These are phyloP conservation scores for Boletus pseudo-olivaceus DNA, from an alignment of 768 basidiomycete species.

Conservation along the genomic window DNA sequence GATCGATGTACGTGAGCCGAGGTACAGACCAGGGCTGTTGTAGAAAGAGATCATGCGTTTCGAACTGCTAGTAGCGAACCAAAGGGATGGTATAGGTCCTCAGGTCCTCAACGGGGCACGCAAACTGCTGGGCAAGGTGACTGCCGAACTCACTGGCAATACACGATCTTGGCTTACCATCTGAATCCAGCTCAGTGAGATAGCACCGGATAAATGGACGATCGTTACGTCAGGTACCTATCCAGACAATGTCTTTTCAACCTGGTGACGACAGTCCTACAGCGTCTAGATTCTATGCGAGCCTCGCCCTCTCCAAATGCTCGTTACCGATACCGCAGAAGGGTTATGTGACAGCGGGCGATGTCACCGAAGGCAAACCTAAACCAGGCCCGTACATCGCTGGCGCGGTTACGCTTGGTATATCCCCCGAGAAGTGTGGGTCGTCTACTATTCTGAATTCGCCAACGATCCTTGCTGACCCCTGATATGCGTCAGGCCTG, in stretches of 20 bases:
- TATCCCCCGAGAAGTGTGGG: conserved; percentile 57
- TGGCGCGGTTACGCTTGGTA: conserved; percentile 57
- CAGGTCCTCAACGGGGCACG: conserved; percentile 64
- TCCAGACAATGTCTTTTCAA: not conserved
- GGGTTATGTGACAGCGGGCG: conserved; percentile 69
- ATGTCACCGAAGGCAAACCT: conserved; percentile 73
- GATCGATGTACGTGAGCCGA: not conserved
- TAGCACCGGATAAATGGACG: conserved; percentile 54
- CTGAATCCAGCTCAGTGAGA: conserved; percentile 19
- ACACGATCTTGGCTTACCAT: not conserved
- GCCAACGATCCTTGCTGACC: not conserved
- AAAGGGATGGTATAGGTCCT: conserved; percentile 43
- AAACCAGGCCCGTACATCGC: conserved; percentile 83
- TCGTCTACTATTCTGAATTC: not conserved
- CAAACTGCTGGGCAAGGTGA: conserved; percentile 53
- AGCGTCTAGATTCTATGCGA: conserved; percentile 76
- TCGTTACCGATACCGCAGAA: conserved; percentile 54
- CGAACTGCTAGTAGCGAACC: conserved; percentile 66
- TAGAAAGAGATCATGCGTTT: conserved; percentile 73
- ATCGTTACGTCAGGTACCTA: conserved; percentile 72
- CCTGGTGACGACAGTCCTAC: not conserved
- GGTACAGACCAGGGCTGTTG: not conserved
- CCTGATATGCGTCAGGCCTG: conserved; percentile 47
- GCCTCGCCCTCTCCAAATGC: conserved; percentile 61
- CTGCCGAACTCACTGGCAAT: not conserved